phyloP scores from a whole-genome alignment of 768 basidiomycete species.

The Hericium coralloides region DNA sequence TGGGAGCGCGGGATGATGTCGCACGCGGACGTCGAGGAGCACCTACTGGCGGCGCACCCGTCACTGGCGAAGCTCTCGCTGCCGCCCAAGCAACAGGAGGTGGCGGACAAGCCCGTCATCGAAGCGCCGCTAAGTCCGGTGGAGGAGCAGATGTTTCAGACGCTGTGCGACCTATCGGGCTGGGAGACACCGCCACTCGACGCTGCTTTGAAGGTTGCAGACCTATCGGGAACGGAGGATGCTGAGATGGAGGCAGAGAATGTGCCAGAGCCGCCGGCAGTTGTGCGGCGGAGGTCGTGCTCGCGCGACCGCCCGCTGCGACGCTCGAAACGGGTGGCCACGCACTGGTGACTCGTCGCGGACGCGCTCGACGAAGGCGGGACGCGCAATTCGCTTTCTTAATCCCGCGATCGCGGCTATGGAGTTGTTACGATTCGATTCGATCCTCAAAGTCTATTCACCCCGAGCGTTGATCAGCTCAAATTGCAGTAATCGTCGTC shows the following conservation, averaged over 20 bases:
- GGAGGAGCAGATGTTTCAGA: slow-evolving; percentile 64
- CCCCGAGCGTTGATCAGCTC: neutral
- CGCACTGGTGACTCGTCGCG: slow-evolving; percentile 43
- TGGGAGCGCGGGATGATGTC: slow-evolving; percentile 15
- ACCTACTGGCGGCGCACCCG: slow-evolving; percentile 17
- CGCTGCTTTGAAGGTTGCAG: neutral
- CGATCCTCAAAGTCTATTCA: neutral
- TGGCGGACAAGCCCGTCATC: slow-evolving; percentile 13
- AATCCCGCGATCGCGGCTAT: slow-evolving; percentile 4
- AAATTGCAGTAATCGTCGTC: neutral
- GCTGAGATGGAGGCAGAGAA: slow-evolving; percentile 1
- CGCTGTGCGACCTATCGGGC: slow-evolving; percentile 36
- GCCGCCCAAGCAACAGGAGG: slow-evolving; percentile 4
- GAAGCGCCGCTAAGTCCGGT: slow-evolving; percentile 55
- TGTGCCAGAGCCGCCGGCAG: neutral
- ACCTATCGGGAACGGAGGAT: neutral
- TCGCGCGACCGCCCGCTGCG: slow-evolving; percentile 33
- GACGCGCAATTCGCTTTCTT: slow-evolving; percentile 22
- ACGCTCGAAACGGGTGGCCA: slow-evolving; percentile 63
- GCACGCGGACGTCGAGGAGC: slow-evolving; percentile 19
- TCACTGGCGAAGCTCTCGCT: slow-evolving; percentile 10
- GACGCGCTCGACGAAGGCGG: slow-evolving; percentile 32
- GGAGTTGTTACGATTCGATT: neutral
- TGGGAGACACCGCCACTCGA: slow-evolving; percentile 16
- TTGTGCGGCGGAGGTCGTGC: slow-evolving; percentile 3